Percentiles rank a stretch among this genome's conserved stretches.
These are phyloP conservation scores for Jaenimonas drosophilae DNA, from an alignment of 208 protist species.

Conservation along the genomic window DNA sequence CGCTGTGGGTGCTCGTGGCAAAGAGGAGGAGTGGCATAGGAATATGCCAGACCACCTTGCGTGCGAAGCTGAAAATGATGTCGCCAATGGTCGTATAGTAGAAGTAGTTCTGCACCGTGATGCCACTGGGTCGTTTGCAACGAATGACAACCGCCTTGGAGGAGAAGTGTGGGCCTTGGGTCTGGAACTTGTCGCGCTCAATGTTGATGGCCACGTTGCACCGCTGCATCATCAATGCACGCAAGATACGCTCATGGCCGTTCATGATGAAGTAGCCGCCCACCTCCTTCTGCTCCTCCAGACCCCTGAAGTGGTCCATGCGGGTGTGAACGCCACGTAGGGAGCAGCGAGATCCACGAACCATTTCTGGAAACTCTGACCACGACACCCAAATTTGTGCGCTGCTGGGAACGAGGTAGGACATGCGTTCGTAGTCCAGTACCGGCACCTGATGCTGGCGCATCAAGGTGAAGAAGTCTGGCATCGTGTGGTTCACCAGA, in stretches of 20 bases:
- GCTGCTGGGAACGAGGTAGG: slow-evolving; percentile 67
- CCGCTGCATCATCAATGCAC: slow-evolving; percentile 93
- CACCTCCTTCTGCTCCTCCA: slow-evolving; percentile 94
- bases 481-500: slow-evolving; percentile 23
- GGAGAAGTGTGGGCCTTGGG: slow-evolving; percentile 92
- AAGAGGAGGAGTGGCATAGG: slow-evolving; percentile 66
- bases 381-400: slow-evolving; percentile 71
- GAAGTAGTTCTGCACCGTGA: slow-evolving; percentile 92
- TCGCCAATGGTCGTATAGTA: slow-evolving; percentile 94
- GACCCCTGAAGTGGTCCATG: slow-evolving; percentile 59
- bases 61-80: slow-evolving; percentile 79
- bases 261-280: slow-evolving; percentile 99
- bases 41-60: slow-evolving; percentile 82
- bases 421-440: slow-evolving; percentile 32
- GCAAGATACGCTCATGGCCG: slow-evolving; percentile 96
- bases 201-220: slow-evolving; percentile 95
- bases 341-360: slow-evolving; percentile 64
- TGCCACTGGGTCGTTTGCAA: slow-evolving; percentile 90
- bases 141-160: slow-evolving; percentile 92
- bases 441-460: slow-evolving; percentile 33
- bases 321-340: slow-evolving; percentile 51
- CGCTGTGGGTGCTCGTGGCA: slow-evolving; percentile 44
- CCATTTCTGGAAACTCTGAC: slow-evolving; percentile 81
- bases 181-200: slow-evolving; percentile 75
- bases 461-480: slow-evolving; percentile 67